Evolutionary conservation across 1,284 basidiomycete species (phyloP).

Genomic region (Ganoderma lucidum): DNA sequence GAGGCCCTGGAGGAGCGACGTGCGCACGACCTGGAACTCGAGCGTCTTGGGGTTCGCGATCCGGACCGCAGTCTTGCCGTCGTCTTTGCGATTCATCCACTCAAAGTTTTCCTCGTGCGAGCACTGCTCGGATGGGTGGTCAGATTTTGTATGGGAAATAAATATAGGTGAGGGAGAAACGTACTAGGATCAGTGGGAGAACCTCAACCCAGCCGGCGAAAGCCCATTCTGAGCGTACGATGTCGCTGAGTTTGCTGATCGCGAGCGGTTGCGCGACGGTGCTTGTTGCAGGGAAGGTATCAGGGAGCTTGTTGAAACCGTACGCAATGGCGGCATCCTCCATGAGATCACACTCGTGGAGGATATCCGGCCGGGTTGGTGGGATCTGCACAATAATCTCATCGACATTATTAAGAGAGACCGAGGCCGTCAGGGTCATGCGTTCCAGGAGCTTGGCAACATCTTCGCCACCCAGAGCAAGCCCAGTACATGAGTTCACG

Average conservation of each 20-base stretch:
- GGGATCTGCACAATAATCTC: conserved; percentile 85
- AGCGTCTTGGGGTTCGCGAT: conserved; percentile 97
- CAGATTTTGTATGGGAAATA: conserved; percentile 2
- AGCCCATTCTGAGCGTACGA: conserved; percentile 91
- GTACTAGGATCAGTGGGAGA: conserved; percentile 90
- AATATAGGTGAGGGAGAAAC: conserved; percentile 35
- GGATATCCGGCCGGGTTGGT: conserved; percentile 93
- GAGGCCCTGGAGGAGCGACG: conserved; percentile 93
- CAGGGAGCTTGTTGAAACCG: conserved; percentile 96
- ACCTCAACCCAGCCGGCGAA: conserved; percentile 97
- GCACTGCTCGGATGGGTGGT: conserved; percentile 62
- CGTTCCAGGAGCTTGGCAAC: conserved; percentile 74
- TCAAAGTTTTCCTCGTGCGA: conserved; percentile 98
- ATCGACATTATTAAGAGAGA: conserved; percentile 60
- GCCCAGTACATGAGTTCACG: conserved; percentile 95
- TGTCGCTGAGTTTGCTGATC: conserved; percentile 91
- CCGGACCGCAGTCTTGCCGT: conserved; percentile 83
- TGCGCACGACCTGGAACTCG: conserved; percentile 98
- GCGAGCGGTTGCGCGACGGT: conserved; percentile 94
- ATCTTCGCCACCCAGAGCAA: conserved; percentile 69
- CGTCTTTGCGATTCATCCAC: conserved; percentile 89
- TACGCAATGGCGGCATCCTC: conserved; percentile 98
- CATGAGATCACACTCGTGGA: conserved; percentile 99
- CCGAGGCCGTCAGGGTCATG: conserved; percentile 75
- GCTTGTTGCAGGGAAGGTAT: conserved; percentile 92